Base-by-base conservation (phyloP, 257 asterid species). In the Plantago ovata region DNA sequence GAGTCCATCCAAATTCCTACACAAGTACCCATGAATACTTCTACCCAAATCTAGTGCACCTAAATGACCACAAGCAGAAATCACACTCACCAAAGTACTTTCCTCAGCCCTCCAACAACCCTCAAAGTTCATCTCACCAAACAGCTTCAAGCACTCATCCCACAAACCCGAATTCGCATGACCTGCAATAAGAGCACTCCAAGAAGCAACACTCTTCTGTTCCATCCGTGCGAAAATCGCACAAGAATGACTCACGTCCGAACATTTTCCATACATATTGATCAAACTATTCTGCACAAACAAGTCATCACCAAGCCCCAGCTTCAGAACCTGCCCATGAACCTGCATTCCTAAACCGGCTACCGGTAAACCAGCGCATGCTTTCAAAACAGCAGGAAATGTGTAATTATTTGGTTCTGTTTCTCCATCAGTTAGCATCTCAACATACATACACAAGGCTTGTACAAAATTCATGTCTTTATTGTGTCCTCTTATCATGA, bases 171-270 rank as follows among this genome's bases (percentile, higher is more conserved):
- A 38, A 50, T 61, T 77, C 2, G 88, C 89, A 73, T 84, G 75
- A 56, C 81, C 83, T 39, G 89, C 79, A 28, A 90, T 75, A 1
- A 90, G 36, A 20, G 98, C 83, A 72, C 96, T 90, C 96, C 98
- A 90, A 53, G 98, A 84, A 79, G 92, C 95, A 13, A 78, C 56
- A 4, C 84, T 77, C 70, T 71, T 89, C 58, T 53, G 69, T 44
- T 69, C 83, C 79, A 83, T 83, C 60, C 63, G 73, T 46, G 72
- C 71, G 40, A 90, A 87, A 43, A 83, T 81, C 10, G 56, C 14
- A 47, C 74, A 68, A 20, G 87, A 78, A 58, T 20, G 41, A 59
- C 46, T 69, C 36, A 73, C 56, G 1, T 53, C 60, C 10, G 94
- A 82, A 23, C 85, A 84, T 51, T 87, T 90, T 10, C 96, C 98